Evolutionary conservation across 257 asterid species (phyloP).

Genomic region (Solanum clarkiae): DNA sequence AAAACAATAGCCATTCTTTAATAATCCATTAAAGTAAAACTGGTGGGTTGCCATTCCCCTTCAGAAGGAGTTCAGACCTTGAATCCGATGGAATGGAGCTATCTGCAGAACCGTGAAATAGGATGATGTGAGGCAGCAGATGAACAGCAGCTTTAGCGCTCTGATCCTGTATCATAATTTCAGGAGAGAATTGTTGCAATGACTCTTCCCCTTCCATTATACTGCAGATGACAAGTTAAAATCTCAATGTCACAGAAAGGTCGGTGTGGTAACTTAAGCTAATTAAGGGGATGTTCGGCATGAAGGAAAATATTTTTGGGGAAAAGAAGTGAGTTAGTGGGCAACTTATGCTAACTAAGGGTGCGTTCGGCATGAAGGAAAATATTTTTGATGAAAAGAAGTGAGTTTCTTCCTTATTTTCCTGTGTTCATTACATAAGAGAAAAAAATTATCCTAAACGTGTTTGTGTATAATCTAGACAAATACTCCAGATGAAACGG

Average conservation of each 20-base stretch:
- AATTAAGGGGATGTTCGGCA: neutral
- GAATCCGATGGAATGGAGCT: conserved; percentile 67
- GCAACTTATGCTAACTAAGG: neutral
- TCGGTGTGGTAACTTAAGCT: neutral
- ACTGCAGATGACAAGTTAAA: conserved; percentile 29
- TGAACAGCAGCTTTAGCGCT: conserved; percentile 26
- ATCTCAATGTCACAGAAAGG: neutral
- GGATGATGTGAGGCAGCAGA: conserved; percentile 61
- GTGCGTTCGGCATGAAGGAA: neutral
- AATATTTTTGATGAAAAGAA: neutral
- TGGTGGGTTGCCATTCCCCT: neutral
- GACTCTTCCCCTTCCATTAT: conserved; percentile 91
- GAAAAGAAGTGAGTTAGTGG: neutral
- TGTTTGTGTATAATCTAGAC: neutral
- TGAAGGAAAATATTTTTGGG: neutral
- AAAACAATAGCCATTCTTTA: no score
- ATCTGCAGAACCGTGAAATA: conserved; percentile 79
- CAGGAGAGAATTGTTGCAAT: conserved; percentile 73
- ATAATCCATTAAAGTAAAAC: neutral
- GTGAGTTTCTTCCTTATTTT: neutral
- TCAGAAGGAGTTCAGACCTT: conserved; percentile 41
- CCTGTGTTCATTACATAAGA: neutral
- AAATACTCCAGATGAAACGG: neutral
- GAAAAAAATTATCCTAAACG: neutral
- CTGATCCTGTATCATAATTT: conserved; percentile 36